phyloP scores from a whole-genome alignment of 768 basidiomycete species.

The Myochromella boudieri region DNA sequence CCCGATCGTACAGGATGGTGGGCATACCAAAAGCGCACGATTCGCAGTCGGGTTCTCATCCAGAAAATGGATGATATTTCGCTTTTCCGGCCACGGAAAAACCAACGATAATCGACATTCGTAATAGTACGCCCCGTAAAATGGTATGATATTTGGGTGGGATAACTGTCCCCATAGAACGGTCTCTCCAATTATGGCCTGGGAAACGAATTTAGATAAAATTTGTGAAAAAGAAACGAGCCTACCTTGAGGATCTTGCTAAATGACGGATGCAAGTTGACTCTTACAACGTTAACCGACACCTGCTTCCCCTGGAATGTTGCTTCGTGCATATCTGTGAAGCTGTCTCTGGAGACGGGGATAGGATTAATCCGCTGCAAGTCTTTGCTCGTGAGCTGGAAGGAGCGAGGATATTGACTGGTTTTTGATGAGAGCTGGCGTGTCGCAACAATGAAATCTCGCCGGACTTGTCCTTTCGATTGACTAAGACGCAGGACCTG shows the following conservation, averaged over 20 bases:
- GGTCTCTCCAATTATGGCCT: too few relatives aligned
- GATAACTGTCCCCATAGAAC: conserved; percentile 31
- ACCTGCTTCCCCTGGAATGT: too few relatives aligned
- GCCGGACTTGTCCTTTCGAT: background rate
- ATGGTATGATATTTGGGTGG: conserved; percentile 34
- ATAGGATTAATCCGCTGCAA: too few relatives aligned
- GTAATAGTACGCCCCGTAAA: conserved; percentile 30
- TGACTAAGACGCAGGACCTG: background rate
- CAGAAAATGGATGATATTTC: background rate
- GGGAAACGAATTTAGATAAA: too few relatives aligned
- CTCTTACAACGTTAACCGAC: too few relatives aligned
- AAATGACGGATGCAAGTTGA: too few relatives aligned
- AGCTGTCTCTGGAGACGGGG: too few relatives aligned
- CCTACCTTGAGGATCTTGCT: too few relatives aligned
- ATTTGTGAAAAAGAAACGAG: too few relatives aligned
- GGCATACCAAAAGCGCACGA: background rate
- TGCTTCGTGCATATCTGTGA: too few relatives aligned
- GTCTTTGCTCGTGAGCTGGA: too few relatives aligned
- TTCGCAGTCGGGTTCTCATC: background rate
- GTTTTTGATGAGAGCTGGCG: background rate
- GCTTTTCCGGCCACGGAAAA: conserved; percentile 1
- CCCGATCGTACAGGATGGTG: background rate
- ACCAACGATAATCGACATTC: conserved; percentile 15
- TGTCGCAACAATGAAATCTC: background rate
- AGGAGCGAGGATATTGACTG: too few relatives aligned